Evolutionary conservation across 768 basidiomycete genomes (phyloP).

Genomic region (Pisolithus albus): DNA sequence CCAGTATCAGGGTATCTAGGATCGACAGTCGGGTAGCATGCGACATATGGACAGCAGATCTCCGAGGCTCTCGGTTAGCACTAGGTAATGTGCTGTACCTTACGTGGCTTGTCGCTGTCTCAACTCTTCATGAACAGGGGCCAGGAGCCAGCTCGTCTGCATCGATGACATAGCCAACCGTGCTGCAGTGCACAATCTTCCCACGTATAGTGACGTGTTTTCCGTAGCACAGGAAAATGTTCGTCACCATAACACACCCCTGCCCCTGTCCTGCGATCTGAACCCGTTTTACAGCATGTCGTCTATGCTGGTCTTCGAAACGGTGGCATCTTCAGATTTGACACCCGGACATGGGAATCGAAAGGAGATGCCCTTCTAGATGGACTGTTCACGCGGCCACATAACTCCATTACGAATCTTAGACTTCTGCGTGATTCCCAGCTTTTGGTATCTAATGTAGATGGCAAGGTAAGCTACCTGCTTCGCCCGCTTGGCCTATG

Average conservation of each 20-base stretch:
- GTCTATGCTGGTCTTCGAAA: constrained; percentile 57
- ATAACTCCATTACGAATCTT: constrained; percentile 50
- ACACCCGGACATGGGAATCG: constrained; percentile 39
- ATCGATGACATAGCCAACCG: constrained; percentile 43
- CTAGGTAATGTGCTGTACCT: constrained; percentile 37
- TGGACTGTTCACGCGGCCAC: constrained; percentile 25
- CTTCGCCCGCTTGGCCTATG: not conserved
- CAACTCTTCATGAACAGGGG: constrained; percentile 35
- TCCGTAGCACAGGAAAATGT: constrained; percentile 50
- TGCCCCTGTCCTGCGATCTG: not conserved
- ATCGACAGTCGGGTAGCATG: constrained; percentile 34
- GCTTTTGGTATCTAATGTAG: constrained; percentile 51
- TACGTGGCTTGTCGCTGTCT: not conserved
- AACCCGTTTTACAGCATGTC: constrained; percentile 31
- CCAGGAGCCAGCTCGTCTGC: constrained; percentile 43
- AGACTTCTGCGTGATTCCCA: constrained; percentile 42
- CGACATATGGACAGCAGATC: constrained; percentile 53
- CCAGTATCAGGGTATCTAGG: constrained; percentile 18
- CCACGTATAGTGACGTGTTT: constrained; percentile 59
- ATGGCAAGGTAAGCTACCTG: constrained; percentile 46
- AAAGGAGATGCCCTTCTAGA: constrained; percentile 36
- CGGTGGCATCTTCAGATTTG: constrained; percentile 52
- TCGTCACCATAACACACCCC: constrained; percentile 3
- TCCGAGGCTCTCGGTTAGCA: constrained; percentile 41
- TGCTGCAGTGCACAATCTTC: constrained; percentile 32